phyloP scores from a whole-genome alignment of 306 rosid genomes.

The Hippophae rhamnoides region DNA sequence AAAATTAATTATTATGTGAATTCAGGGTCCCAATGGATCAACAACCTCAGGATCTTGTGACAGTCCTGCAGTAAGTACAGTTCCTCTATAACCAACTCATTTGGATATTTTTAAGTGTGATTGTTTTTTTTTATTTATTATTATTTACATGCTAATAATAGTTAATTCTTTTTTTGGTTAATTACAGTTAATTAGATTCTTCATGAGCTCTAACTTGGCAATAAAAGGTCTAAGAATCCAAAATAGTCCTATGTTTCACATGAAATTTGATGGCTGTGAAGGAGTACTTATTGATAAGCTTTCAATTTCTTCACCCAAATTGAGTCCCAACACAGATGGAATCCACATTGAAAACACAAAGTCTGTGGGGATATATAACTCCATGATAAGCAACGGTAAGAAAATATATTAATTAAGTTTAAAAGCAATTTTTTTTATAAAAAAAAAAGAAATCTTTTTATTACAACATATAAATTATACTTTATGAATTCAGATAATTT shows the following conservation, averaged over 20 bases:
- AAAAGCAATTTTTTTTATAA: not conserved
- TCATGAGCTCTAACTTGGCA: slow-evolving; percentile 74
- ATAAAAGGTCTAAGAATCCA: slow-evolving; percentile 39
- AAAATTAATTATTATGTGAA: not conserved
- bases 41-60: slow-evolving; percentile 71
- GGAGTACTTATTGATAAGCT: slow-evolving; percentile 32
- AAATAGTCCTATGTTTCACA: slow-evolving; percentile 44
- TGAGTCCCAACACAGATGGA: slow-evolving; percentile 52
- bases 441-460: no score
- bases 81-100: not conserved
- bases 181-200: slow-evolving; percentile 69
- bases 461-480: no score
- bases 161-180: not conserved
- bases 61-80: slow-evolving; percentile 74
- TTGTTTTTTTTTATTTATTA: not conserved
- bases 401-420: not conserved
- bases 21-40: slow-evolving; percentile 65
- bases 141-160: no score
- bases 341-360: slow-evolving; percentile 46
- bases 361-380: slow-evolving; percentile 29
- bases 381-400: slow-evolving; percentile 34
- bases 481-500: no score
- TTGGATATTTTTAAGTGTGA: not conserved
- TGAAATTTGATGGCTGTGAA: slow-evolving; percentile 35
- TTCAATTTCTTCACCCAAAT: slow-evolving; percentile 29